These are phyloP conservation scores for Acacia pycnantha DNA, from an alignment of 331 rosid genomes.

Conservation along the genomic window DNA sequence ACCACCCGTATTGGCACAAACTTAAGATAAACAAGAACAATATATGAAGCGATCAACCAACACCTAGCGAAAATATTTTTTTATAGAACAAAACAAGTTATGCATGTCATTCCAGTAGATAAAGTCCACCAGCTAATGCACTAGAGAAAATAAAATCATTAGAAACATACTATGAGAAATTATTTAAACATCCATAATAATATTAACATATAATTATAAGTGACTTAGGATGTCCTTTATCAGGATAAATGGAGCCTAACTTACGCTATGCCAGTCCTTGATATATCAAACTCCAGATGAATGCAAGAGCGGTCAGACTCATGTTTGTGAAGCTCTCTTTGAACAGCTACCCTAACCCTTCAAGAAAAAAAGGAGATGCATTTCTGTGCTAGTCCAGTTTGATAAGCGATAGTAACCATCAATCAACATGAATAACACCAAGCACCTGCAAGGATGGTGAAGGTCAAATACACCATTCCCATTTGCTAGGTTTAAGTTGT, in stretches of 20 bases:
- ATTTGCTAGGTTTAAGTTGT: constrained; percentile 33
- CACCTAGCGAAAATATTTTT: neutral
- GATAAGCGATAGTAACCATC: constrained; percentile 10
- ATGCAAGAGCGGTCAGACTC: constrained; percentile 88
- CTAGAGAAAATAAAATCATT: neutral
- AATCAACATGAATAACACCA: constrained; percentile 5
- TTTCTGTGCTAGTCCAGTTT: constrained; percentile 20
- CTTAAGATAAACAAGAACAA: neutral
- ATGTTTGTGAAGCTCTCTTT: constrained; percentile 78
- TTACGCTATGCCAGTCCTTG: constrained; percentile 68
- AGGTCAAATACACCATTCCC: constrained; percentile 47
- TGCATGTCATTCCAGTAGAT: neutral
- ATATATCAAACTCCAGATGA: constrained; percentile 83
- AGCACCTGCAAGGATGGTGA: constrained; percentile 67
- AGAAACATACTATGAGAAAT: neutral
- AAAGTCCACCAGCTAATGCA: neutral
- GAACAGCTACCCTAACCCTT: constrained; percentile 76
- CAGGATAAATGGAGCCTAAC: constrained; percentile 32
- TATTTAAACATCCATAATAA: neutral
- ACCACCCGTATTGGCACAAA: neutral
- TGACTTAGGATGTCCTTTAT: neutral
- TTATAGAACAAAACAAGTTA: neutral
- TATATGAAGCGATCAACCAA: neutral
- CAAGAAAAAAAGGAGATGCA: constrained; percentile 17
- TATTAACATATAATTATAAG: neutral